Evolutionary conservation across 306 rosid species (phyloP).

Genomic region (Citrullus amarus): DNA sequence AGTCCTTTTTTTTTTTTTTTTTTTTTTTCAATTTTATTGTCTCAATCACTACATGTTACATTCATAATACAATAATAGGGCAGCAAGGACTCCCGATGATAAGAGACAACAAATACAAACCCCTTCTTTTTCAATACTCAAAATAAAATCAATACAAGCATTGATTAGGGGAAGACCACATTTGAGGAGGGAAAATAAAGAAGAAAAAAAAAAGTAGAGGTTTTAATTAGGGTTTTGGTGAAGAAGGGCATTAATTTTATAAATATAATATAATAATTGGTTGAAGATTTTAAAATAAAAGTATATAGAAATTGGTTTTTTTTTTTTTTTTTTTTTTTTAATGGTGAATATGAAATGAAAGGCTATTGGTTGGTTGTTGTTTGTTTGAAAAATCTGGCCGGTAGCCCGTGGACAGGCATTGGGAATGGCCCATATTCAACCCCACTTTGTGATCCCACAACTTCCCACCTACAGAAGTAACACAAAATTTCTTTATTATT

Average conservation of each 20-base stretch:
- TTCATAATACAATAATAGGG: background rate
- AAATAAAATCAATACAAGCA: background rate
- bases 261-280: background rate
- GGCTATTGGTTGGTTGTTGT: conserved; percentile 14
- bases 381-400: conserved; percentile 62
- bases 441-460: conserved; percentile 47
- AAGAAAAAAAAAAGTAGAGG: background rate
- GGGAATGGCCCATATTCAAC: conserved; percentile 87
- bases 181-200: background rate
- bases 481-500: background rate
- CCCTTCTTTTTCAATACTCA: background rate
- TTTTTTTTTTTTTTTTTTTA: too few species aligned
- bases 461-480: conserved; percentile 62
- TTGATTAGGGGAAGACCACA: background rate
- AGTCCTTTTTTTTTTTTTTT: background rate
- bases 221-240: conserved; percentile 5
- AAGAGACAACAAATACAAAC: background rate
- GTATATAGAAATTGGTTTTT: background rate
- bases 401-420: conserved; percentile 69
- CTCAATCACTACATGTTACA: background rate
- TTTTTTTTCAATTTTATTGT: background rate
- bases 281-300: background rate
- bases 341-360: background rate
- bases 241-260: background rate
- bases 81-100: background rate